A percentile compares a stretch with the other conserved stretches of the same genome.
Evolutionary conservation across 805 yeast genomes (phyloP).

Genomic region (Cyberlindnera americana): DNA sequence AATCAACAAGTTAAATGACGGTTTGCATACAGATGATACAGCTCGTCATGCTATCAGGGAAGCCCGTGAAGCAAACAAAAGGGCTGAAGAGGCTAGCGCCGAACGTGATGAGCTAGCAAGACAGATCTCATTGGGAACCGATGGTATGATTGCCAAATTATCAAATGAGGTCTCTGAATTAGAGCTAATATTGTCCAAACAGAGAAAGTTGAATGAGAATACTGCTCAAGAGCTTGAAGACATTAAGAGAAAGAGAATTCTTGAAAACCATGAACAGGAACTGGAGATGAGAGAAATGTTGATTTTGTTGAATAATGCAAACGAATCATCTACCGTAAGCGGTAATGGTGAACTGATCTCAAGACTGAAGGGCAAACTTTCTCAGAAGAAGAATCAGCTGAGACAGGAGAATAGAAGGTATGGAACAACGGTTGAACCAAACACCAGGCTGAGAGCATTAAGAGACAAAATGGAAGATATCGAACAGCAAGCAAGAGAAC

Average conservation of each 20-base stretch:
- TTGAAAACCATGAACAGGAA: constrained; percentile 74
- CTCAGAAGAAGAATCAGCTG: constrained; percentile 38
- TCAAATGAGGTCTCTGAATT: constrained; percentile 61
- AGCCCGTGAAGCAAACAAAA: constrained; percentile 47
- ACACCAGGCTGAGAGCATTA: constrained; percentile 66
- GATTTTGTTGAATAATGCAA: constrained; percentile 53
- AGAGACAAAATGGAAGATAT: constrained; percentile 82
- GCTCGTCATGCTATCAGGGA: constrained; percentile 68
- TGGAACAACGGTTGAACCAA: constrained; percentile 67
- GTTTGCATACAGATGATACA: constrained; percentile 80
- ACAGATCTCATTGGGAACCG: constrained; percentile 72
- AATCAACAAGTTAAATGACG: constrained; percentile 65
- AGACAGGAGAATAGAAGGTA: constrained; percentile 42
- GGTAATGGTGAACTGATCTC: constrained; percentile 34
- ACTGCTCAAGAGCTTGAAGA: constrained; percentile 61
- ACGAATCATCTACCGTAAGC: constrained; percentile 28
- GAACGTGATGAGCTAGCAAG: constrained; percentile 61
- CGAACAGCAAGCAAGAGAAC: constrained; percentile 77
- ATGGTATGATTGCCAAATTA: constrained; percentile 61
- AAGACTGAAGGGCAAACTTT: constrained; percentile 36
- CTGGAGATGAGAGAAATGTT: constrained; percentile 72
- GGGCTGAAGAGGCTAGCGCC: constrained; percentile 52
- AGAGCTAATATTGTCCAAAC: constrained; percentile 51
- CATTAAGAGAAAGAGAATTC: constrained; percentile 47
- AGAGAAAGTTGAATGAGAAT: constrained; percentile 59